Base-by-base conservation (phyloP, 208 protist species). In the Trypanosoma brucei region DNA sequence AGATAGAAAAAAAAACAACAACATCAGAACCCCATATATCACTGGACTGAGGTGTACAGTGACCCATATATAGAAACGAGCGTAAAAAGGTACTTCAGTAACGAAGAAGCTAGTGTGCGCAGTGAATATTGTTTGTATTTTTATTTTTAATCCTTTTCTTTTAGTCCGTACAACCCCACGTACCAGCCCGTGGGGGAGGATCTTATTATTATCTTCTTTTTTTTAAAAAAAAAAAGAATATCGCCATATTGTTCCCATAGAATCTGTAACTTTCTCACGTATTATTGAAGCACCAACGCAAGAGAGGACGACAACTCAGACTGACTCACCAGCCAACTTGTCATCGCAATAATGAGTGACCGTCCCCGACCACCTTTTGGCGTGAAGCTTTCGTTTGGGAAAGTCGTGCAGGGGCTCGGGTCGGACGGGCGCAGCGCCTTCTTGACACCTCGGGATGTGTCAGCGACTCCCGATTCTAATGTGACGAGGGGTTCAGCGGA, bases 321-420 rank as follows among this genome's bases (percentile, higher is more conserved):
- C 11, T 46, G 6, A 46, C 6, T 14, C 42, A 46, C 11, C 42
- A 46, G 11, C 11, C 11, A 11, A 11, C 42, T 6, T 6, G 0
- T 14, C 42, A 6, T 46, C 42, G 8, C 42, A 11, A 46, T 46
- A 46, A 46, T 46, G 42, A 11, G 11, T 46, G 11, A 46, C 11
- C 42, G 42, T 14, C 42, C 6, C 6, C 6, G 11, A 11, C 11
- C 11, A 46, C 42, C 42, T 11, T 46, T 46, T 46, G 8, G 42
- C 42, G 42, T 46, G 11, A 46, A 6, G 42, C 42, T 61, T 50
- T 72, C 73, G 45, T 59, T 66, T 62, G 11, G 42, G 11, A 46
- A 11, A 11, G 11, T 11, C 42, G 8, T 11, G 11, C 42, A 46
- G 11, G 42, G 42, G 8, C 11, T 11, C 8, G 11, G 42, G 6